A percentile compares a stretch with the other conserved stretches of the same genome.
These are phyloP conservation scores for Lecanosticta acicola DNA, from an alignment of 2,329 filamentous ascomycete genomes.

Conservation along the genomic window DNA sequence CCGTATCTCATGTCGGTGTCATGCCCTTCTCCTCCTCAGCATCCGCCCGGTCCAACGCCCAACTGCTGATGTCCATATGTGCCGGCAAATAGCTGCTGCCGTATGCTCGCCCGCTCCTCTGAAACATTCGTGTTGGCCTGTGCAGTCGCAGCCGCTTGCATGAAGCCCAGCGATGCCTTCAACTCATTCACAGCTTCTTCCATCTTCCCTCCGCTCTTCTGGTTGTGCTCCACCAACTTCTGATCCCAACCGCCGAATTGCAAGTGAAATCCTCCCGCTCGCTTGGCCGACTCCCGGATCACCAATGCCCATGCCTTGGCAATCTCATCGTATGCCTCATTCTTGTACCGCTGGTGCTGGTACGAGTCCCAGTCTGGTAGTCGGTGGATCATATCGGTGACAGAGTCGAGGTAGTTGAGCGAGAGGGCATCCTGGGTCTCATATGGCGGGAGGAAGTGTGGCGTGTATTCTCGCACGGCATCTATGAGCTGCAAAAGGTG, in stretches of 20 bases:
- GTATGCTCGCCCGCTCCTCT: conserved; percentile 43
- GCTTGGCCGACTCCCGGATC: conserved; percentile 83
- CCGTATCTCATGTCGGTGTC: background rate
- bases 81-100: conserved; percentile 42
- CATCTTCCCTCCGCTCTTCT: conserved; percentile 76
- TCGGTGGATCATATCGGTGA: conserved; percentile 81
- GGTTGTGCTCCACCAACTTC: conserved; percentile 78
- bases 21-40: conserved; percentile 2
- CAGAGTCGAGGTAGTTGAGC: conserved; percentile 80
- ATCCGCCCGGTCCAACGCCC: conserved; percentile 42
- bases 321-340: conserved; percentile 94
- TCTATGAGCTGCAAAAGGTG: conserved; percentile 75
- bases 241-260: conserved; percentile 92
- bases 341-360: conserved; percentile 85
- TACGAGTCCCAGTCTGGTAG: conserved; percentile 88
- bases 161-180: conserved; percentile 64
- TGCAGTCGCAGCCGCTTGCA: conserved; percentile 46
- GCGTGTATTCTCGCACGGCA: conserved; percentile 87
- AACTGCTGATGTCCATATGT: conserved; percentile 49
- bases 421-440: conserved; percentile 80
- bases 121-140: conserved; percentile 22
- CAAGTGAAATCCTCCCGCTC: conserved; percentile 81
- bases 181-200: conserved; percentile 74
- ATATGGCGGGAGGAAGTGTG: conserved; percentile 87
- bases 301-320: conserved; percentile 88